Evolutionary conservation across 2,329 filamentous ascomycete genomes (phyloP).

Genomic region (Acrodontium crateriforme): DNA sequence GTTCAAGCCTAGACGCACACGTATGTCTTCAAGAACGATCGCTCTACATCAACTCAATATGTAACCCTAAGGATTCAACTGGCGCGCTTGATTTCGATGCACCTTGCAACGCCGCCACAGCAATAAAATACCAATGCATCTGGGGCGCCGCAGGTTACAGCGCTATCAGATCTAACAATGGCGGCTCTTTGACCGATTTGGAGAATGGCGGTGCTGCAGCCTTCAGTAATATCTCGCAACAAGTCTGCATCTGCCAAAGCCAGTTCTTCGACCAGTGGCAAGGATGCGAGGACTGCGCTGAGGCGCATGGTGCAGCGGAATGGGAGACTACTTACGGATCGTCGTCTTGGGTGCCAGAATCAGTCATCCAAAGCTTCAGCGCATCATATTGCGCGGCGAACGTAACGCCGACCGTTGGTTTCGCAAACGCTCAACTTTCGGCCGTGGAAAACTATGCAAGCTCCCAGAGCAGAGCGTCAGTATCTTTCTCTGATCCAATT

Average conservation of each 20-base stretch:
- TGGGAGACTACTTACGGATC: conserved; percentile 1
- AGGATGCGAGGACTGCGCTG: conserved; percentile 13
- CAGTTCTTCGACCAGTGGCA: conserved; percentile 10
- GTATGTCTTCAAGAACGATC: no score
- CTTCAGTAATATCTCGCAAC: conserved; percentile 11
- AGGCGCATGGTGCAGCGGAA: conserved; percentile 10
- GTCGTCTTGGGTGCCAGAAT: conserved; percentile 1
- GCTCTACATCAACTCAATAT: conserved; percentile 13
- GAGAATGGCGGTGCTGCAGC: conserved; percentile 2
- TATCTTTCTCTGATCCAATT: conserved; percentile 14
- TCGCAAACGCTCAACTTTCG: conserved; percentile 4
- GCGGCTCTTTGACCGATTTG: not conserved
- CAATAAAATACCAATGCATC: conserved; percentile 13
- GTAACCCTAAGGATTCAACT: conserved; percentile 10
- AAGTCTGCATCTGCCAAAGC: conserved; percentile 15
- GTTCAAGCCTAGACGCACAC: no score
- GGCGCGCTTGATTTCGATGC: conserved; percentile 11
- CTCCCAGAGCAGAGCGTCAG: not conserved
- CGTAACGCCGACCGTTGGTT: conserved; percentile 11
- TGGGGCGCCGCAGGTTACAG: not conserved
- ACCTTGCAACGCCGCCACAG: conserved; percentile 13
- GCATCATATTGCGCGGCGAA: conserved; percentile 15
- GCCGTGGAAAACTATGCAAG: conserved; percentile 1
- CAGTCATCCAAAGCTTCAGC: conserved; percentile 6
- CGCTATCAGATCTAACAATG: conserved; percentile 1